Base-by-base conservation (phyloP, 1,139 yeast species). In the Starmera stellimalicola region DNA sequence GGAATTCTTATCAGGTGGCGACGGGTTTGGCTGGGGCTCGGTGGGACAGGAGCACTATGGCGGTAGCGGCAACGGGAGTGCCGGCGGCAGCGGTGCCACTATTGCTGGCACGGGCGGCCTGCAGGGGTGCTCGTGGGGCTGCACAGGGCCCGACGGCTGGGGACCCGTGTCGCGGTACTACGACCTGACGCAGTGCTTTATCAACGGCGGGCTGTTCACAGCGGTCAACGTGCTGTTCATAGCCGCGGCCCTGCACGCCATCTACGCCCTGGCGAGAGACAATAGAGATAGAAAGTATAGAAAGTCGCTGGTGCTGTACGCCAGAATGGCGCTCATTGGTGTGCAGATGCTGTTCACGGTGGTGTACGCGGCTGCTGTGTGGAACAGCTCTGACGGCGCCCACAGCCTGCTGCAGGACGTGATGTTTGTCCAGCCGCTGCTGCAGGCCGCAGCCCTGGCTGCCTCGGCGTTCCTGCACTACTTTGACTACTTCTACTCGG, bases 181-280 rank as follows among this genome's bases (percentile, higher is more conserved):
- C 32, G 94, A 81, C 48, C 68, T 85, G 37, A 76, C 95, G 1
- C 82, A 91, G 3, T 88, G 97, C 50, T 78, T 88, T 50, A 63
- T 80, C 27, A 84, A 81, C 47, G 96, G 95, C 25, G 61, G 69
- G 0, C 52, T 84, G 7, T 60, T 73, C 40, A 70, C 74, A 25
- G 34, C 65, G 2, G 57, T 77, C 1, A 73, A 80, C 3, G 16
- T 69, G 9, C 58, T 74, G 26, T 62, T 81, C 58, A 49, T 87
- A 3, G 28, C 73, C 0, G 58, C 69, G 29, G 93, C 94, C 1
- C 14, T 54, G 1, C 51, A 53, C 37, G 76, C 71, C 42, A 48
- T 77, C 6, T 38, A 31, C 17, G 29, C 35, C 15, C 48, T 63
- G 36, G 37, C 58, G 42, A 36, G 54, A 43, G 31, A 42, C 58